phyloP scores from a whole-genome alignment of 176 grass and related monocot genomes.

The Oryza meridionalis region DNA sequence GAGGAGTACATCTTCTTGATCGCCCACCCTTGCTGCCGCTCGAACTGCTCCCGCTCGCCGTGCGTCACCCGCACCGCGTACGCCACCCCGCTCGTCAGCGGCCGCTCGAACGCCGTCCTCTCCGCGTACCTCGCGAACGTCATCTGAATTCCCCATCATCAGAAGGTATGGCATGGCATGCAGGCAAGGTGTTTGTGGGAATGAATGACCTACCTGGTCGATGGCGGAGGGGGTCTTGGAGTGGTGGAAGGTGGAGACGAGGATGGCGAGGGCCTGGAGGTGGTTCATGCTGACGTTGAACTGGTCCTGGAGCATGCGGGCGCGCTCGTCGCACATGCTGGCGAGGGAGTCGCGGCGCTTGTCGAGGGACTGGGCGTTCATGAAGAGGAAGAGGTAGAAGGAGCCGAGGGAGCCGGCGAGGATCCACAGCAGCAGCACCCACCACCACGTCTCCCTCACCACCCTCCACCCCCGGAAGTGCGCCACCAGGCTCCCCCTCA shows the following conservation, averaged over 20 bases:
- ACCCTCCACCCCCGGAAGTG: not conserved
- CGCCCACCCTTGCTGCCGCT: slow-evolving; percentile 82
- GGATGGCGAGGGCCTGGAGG: slow-evolving; percentile 92
- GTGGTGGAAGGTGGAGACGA: slow-evolving; percentile 96
- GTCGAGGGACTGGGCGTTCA: slow-evolving; percentile 45
- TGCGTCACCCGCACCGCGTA: slow-evolving; percentile 87
- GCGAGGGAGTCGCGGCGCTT: slow-evolving; percentile 73
- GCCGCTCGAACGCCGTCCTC: slow-evolving; percentile 96
- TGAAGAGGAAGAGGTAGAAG: slow-evolving; percentile 27
- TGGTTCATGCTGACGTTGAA: slow-evolving; percentile 99
- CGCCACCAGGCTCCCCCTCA: not conserved
- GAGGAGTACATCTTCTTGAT: slow-evolving; percentile 96
- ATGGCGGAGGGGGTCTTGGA: slow-evolving; percentile 78
- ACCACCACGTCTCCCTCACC: slow-evolving; percentile 40
- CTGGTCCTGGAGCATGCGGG: slow-evolving; percentile 98
- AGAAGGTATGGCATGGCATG: too few species aligned
- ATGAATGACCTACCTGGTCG: slow-evolving; percentile 58
- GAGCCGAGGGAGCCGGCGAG: slow-evolving; percentile 21
- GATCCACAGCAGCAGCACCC: slow-evolving; percentile 61
- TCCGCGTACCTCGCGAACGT: slow-evolving; percentile 96
- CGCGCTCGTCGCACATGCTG: slow-evolving; percentile 94
- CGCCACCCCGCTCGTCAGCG: slow-evolving; percentile 95
- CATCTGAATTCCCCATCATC: slow-evolving; percentile 40
- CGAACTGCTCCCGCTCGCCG: slow-evolving; percentile 84
- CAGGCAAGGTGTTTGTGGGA: too few species aligned